Base-by-base conservation (phyloP, 257 asterid species). In the Hygrophila difformis region DNA sequence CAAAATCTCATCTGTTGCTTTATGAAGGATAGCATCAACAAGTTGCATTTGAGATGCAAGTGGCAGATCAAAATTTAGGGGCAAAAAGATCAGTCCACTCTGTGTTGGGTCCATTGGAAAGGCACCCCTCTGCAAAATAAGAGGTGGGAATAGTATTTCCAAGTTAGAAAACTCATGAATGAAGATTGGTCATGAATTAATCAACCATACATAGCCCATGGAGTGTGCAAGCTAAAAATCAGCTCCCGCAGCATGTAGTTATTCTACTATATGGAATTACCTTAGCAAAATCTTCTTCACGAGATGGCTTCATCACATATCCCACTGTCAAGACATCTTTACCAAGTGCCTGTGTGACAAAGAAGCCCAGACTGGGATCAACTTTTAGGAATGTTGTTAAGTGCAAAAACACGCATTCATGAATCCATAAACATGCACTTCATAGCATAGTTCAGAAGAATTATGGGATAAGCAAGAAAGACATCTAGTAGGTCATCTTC, bases 251-350 rank as follows among this genome's bases (percentile, higher is more conserved):
- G n/a, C n/a, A n/a, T n/a, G n/a, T n/a, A n/a, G n/a, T n/a, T n/a
- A n/a, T n/a, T 0, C 8, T 26, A 49, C 49, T 26, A 37, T 15
- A 53, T 4, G 34, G 39, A 48, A 57, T 51, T 56, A 85, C 96
- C 93, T 91, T 86, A 23, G 83, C 83, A 76, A 91, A 91, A 71
- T 91, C 98, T 74, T 79, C 84, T 78, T 75, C 94, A 29, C 96
- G 94, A 44, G 98, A 91, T 71, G 83, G 81, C 72, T 91, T 91
- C 98, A 91, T 91, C 49, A 71, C 78, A 51, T 82, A 91, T 48
- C 89, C 98, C 57, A 91, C 85, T 19, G 52, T 57, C 68, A 69
- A 59, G 74, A 55, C 60, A 48, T 75, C 81, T 47, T 57, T 67
- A 60, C 66, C 74, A 47, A 54, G 48, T 44, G 79, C 81, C 96